Base-by-base conservation (phyloP, 495 filamentous ascomycete species). In the Aspergillus indologenus region DNA sequence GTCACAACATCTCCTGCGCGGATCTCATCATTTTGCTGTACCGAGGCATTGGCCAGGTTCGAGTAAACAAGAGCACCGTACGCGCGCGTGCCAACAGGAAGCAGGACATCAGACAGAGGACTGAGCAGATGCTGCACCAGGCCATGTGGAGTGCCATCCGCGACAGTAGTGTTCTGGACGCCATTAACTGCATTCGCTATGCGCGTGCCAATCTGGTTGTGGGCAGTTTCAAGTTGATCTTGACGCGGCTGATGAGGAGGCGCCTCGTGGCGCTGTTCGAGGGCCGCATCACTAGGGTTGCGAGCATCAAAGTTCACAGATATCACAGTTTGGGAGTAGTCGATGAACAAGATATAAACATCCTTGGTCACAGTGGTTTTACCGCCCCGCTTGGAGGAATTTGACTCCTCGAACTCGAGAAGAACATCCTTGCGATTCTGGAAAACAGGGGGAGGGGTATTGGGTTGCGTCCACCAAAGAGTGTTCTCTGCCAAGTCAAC, bases 301-400 rank as follows among this genome's bases (percentile, higher is more conserved):
- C 85, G 79, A 2, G 85, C 75, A 70, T 96, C 90, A 71, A 87
- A 98, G 58, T 81, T 86, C 26, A 86, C 90, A 0, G 86, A 90
- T 65, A 98, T 83, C 59, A 96, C 76, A 0, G 92, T 98, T 68
- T 98, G 94, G 17, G 92, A 97, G 71, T 98, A 98, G 72, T 98
- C 94, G 58, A 90, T 87, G 76, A 88, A 98, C 2, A 98, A 79
- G 23, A 96, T 77, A 65, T 87, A 96, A 26, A 96, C 80, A 53
- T 91, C 86, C 61, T 92, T 92, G 0, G 84, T 85, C 22, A 96
- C 75, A 0, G 79, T 85, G 7, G 81, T 83, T 68, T 86, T 87
- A 23, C 87, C 87, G 45, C 86, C 85, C 17, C 85, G 82, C 40
- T 87, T 86, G 17, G 85, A 76, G 8, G 86, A 82, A 22, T 78